Base-by-base conservation (phyloP, 1,284 basidiomycete genomes). In the Coniophora puteana region DNA sequence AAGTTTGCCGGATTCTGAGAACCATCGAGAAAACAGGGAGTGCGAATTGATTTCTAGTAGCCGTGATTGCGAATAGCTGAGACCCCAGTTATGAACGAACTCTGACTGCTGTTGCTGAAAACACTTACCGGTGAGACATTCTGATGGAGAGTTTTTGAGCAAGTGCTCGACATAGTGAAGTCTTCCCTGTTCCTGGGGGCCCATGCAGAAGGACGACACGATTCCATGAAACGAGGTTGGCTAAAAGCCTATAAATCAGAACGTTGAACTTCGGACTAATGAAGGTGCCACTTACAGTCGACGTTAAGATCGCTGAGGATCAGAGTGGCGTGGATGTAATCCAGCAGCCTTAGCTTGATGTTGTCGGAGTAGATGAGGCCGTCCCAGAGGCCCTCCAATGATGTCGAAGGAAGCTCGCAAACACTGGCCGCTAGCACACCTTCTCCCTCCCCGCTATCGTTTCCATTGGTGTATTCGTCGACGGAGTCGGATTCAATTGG, bases 41-140 rank as follows among this genome's bases (percentile, higher is more conserved):
- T 97, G 93, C 0, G 93, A 93, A 58, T 99, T 99, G 62, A 99
- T 97, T 62, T 99, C 96, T 34, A 99, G 79, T 3, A 99, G 70
- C 42, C 89, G 85, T 21, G 91, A 82, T 59, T 88, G 76, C 0
- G 85, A 71, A 59, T 96, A 99, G 38, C 92, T 93, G 51, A 10
- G 30, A 41, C 30, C 26, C 35, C 24, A 41, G 40, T 25, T 14
- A 5, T 55, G 27, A 37, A 30, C 23, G 21, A 21, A 21, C 22
- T 13, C 38, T 32, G 27, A 17, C 8, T 8, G 18, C 26, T 4
- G 10, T 7, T 20, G 32, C 8, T 1, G 36, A 31, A 24, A n/a
- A 14, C 8, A 57, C 71, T 37, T 44, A 90, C 87, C 86, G 73
- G 52, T 87, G 78, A 1, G 88, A 88, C 3, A 99, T 71, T 13